A percentile compares a stretch with the other conserved stretches of the same genome.
Evolutionary conservation across 768 basidiomycete species (phyloP).

Genomic region (Psilocybe cubensis): DNA sequence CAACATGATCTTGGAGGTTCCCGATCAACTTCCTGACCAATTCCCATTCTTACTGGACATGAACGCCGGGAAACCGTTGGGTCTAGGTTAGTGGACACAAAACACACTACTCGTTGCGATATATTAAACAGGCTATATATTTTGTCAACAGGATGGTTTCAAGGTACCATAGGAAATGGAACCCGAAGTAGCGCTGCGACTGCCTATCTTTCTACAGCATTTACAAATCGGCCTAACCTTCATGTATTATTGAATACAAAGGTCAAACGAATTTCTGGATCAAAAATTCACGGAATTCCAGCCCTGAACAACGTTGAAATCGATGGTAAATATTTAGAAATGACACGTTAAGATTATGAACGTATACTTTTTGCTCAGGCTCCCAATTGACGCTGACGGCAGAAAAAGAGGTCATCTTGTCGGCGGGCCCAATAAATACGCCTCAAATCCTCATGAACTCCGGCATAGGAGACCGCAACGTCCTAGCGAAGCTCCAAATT

Average conservation of each 20-base stretch:
- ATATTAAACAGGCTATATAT: background rate
- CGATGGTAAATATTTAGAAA: background rate
- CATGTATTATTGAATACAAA: constrained; percentile 31
- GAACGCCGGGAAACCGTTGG: background rate
- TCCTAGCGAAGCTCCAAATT: constrained; percentile 14
- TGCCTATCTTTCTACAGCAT: constrained; percentile 24
- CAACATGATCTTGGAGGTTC: constrained; percentile 33
- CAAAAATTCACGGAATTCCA: too few species aligned
- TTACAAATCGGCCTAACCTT: constrained; percentile 28
- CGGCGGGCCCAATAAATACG: constrained; percentile 17
- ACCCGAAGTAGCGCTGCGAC: constrained; percentile 27
- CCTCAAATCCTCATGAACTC: constrained; percentile 25
- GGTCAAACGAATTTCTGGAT: constrained; percentile 21
- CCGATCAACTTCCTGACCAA: constrained; percentile 34
- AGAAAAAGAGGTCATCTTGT: constrained; percentile 38
- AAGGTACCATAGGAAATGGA: constrained; percentile 23
- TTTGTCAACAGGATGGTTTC: constrained; percentile 21
- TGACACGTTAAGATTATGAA: background rate
- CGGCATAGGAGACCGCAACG: constrained; percentile 19
- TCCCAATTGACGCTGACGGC: constrained; percentile 29
- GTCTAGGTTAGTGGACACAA: background rate
- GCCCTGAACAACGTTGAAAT: constrained; percentile 8
- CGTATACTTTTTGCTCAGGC: background rate
- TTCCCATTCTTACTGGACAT: constrained; percentile 25
- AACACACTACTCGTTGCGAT: background rate